phyloP scores from a whole-genome alignment of 805 yeast genomes.

The Kurtzmaniella cleridarum region DNA sequence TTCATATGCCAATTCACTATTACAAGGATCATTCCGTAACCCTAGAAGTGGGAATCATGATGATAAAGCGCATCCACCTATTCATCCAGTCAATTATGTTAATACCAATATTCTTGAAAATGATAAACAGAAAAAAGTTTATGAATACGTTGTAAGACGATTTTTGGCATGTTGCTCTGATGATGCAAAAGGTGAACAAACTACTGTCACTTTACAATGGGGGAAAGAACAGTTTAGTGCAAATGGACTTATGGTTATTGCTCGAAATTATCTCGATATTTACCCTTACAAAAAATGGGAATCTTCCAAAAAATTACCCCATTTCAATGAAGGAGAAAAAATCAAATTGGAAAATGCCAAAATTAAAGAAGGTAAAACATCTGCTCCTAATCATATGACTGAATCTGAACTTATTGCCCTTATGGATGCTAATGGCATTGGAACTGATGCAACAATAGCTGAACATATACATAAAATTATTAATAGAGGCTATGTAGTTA shows the following conservation, averaged over 20 bases:
- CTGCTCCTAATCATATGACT: slow-evolving; percentile 79
- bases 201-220: slow-evolving; percentile 67
- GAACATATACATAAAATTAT: slow-evolving; percentile 87
- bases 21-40: slow-evolving; percentile 39
- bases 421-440: slow-evolving; percentile 97
- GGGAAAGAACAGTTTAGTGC: slow-evolving; percentile 68
- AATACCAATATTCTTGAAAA: slow-evolving; percentile 22
- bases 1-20: slow-evolving; percentile 46
- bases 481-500: slow-evolving; percentile 59
- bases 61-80: slow-evolving; percentile 98
- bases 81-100: slow-evolving; percentile 71
- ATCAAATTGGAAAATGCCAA: slow-evolving; percentile 53
- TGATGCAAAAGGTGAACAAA: slow-evolving; percentile 77
- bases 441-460: slow-evolving; percentile 98
- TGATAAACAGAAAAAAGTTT: slow-evolving; percentile 60
- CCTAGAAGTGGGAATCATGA: slow-evolving; percentile 83
- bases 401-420: slow-evolving; percentile 87
- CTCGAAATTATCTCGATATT: slow-evolving; percentile 73
- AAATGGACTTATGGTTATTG: slow-evolving; percentile 69
- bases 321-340: slow-evolving; percentile 50
- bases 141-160: slow-evolving; percentile 79
- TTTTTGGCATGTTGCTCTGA: slow-evolving; percentile 89
- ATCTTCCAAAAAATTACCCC: slow-evolving; percentile 58
- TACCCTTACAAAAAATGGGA: slow-evolving; percentile 80
- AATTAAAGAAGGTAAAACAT: slow-evolving; percentile 68